These are phyloP conservation scores for Zygosaccharomyces sapae DNA, from an alignment of 1,139 yeast genomes.

Conservation along the genomic window DNA sequence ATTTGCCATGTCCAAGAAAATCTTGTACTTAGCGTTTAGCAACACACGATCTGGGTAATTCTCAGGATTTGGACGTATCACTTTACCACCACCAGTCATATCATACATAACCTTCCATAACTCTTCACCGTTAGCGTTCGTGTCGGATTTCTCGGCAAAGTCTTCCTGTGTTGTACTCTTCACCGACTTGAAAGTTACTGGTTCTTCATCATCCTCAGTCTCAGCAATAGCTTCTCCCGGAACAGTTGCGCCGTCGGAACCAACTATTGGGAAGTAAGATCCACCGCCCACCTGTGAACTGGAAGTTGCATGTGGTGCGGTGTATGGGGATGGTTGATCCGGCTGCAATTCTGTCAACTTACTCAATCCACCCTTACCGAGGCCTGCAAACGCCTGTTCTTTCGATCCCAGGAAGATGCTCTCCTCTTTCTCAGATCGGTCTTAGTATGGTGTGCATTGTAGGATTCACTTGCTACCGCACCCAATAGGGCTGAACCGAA, in stretches of 20 bases:
- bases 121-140: conserved; percentile 43
- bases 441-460: conserved; percentile 12
- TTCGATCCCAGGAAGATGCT: conserved; percentile 19
- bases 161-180: conserved; percentile 47
- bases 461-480: conserved; percentile 61
- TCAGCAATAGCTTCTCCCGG: conserved; percentile 33
- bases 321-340: conserved; percentile 61
- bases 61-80: conserved; percentile 60
- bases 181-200: conserved; percentile 58
- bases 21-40: conserved; percentile 70
- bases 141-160: conserved; percentile 24
- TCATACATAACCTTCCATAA: conserved; percentile 85
- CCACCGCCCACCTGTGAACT: conserved; percentile 35
- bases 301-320: conserved; percentile 39
- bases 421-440: conserved; percentile 14
- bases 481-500: conserved; percentile 93
- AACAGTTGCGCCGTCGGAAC: conserved; percentile 33
- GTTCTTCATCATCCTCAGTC: conserved; percentile 39
- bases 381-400: conserved; percentile 9
- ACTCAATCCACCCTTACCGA: conserved; percentile 9
- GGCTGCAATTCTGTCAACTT: conserved; percentile 6
- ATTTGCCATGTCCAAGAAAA: conserved; percentile 82
- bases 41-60: conserved; percentile 64
- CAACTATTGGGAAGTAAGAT: conserved; percentile 55
- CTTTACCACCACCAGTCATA: conserved; percentile 79